A percentile compares a stretch with the other conserved stretches of the same genome.
phyloP scores from a whole-genome alignment of 306 rosid genomes.

The Abrus precatorius region DNA sequence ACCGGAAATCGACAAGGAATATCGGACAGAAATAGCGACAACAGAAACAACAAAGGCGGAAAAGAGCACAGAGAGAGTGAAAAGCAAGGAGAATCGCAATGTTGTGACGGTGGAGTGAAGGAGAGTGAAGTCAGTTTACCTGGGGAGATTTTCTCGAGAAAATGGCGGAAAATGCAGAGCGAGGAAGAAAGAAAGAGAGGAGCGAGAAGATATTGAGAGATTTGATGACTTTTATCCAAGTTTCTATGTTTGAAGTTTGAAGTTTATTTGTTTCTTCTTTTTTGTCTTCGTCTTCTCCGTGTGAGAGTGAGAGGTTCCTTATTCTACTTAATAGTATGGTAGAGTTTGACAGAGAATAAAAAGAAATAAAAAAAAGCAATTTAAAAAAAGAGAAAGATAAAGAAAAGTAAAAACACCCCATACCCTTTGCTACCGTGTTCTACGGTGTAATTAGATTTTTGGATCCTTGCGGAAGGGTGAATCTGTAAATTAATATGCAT shows the following conservation, averaged over 20 bases:
- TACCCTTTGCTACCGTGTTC: constrained; percentile 39
- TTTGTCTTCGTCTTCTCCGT: background rate
- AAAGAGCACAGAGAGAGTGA: background rate
- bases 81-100: constrained; percentile 38
- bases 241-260: constrained; percentile 26
- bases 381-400: background rate
- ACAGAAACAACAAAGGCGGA: background rate
- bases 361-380: background rate
- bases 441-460: background rate
- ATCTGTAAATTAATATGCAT: background rate
- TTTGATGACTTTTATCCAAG: background rate
- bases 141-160: constrained; percentile 48
- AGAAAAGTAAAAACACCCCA: constrained; percentile 36
- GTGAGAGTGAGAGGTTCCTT: constrained; percentile 8
- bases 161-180: constrained; percentile 59
- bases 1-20: constrained; percentile 23
- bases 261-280: background rate
- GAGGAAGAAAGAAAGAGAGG: constrained; percentile 4
- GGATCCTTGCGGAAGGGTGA: background rate
- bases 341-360: constrained; percentile 19
- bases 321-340: background rate
- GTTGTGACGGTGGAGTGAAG: constrained; percentile 12
- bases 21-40: background rate
- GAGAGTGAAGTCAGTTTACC: constrained; percentile 52
- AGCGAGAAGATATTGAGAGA: constrained; percentile 7